These are phyloP conservation scores for Gynochthodes officinalis DNA, from an alignment of 257 asterid genomes.

Conservation along the genomic window DNA sequence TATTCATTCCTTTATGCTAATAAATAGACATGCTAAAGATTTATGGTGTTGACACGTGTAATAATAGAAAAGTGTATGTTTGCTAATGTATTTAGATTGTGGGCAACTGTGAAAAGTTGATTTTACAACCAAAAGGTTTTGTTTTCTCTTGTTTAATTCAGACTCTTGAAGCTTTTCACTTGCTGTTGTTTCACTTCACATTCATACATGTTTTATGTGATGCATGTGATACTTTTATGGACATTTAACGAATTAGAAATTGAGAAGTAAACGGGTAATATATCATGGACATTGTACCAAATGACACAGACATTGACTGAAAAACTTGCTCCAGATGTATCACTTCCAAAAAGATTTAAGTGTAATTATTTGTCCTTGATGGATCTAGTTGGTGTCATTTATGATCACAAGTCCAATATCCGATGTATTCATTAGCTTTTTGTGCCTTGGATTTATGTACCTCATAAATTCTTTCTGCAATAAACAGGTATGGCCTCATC, in stretches of 20 bases:
- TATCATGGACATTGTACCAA: too few species aligned
- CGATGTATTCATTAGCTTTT: neutral
- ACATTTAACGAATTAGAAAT: neutral
- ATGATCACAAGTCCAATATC: neutral
- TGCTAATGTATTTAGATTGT: neutral
- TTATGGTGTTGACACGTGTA: slow-evolving; percentile 10
- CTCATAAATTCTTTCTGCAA: slow-evolving; percentile 20
- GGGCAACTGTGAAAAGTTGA: neutral
- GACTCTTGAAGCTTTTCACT: neutral
- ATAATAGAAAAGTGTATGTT: neutral
- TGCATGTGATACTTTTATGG: too few species aligned
- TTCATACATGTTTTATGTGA: neutral
- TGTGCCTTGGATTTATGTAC: slow-evolving; percentile 1
- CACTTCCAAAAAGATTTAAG: slow-evolving; percentile 1
- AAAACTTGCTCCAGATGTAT: neutral
- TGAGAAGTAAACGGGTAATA: too few species aligned
- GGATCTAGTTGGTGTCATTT: neutral
- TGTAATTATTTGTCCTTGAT: neutral
- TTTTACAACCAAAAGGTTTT: neutral
- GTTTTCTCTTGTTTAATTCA: neutral
- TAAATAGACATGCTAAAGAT: slow-evolving; percentile 10
- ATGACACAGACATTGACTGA: neutral
- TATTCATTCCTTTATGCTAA: neutral
- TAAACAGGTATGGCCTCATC: slow-evolving; percentile 77
- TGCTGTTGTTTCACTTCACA: neutral